Evolutionary conservation across 2,329 filamentous ascomycete genomes (phyloP).

Genomic region (Clarireedia hainanense): DNA sequence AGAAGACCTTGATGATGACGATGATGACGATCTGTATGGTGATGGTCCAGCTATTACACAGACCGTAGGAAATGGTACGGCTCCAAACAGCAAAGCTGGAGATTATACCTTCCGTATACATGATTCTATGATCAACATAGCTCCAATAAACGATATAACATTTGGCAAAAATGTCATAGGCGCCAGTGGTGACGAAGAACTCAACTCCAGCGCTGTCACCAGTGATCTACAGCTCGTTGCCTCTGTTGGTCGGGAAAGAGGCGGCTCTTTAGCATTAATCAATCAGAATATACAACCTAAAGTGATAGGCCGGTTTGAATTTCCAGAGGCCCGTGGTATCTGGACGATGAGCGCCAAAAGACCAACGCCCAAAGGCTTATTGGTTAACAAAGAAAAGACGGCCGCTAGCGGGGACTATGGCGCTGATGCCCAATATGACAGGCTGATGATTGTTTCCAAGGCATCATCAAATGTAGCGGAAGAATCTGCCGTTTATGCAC

Average conservation of each 20-base stretch:
- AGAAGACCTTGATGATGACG: constrained; percentile 47
- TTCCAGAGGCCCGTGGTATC: constrained; percentile 65
- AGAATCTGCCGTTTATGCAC: constrained; percentile 68
- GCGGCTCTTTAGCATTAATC: constrained; percentile 65
- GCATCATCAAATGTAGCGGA: constrained; percentile 55
- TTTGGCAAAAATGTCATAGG: constrained; percentile 50
- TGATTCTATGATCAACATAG: constrained; percentile 69
- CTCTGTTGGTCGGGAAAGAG: constrained; percentile 55
- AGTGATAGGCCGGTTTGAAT: constrained; percentile 60
- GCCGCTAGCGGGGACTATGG: constrained; percentile 45
- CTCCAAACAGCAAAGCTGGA: constrained; percentile 41
- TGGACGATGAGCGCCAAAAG: constrained; percentile 74
- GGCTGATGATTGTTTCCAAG: constrained; percentile 78
- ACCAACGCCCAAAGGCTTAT: constrained; percentile 52
- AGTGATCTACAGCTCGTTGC: constrained; percentile 53
- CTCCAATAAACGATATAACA: constrained; percentile 68
- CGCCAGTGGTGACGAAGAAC: constrained; percentile 38
- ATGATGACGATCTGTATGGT: constrained; percentile 50
- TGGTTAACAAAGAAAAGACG: constrained; percentile 39
- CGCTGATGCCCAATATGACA: constrained; percentile 57
- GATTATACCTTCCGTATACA: constrained; percentile 69
- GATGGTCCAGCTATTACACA: constrained; percentile 40
- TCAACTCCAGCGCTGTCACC: constrained; percentile 39
- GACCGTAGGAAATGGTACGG: constrained; percentile 30
- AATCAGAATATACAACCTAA: constrained; percentile 71